Conservation (phyloP, 2,329 filamentous ascomycete genomes). For the Clarireedia paspali region DNA sequence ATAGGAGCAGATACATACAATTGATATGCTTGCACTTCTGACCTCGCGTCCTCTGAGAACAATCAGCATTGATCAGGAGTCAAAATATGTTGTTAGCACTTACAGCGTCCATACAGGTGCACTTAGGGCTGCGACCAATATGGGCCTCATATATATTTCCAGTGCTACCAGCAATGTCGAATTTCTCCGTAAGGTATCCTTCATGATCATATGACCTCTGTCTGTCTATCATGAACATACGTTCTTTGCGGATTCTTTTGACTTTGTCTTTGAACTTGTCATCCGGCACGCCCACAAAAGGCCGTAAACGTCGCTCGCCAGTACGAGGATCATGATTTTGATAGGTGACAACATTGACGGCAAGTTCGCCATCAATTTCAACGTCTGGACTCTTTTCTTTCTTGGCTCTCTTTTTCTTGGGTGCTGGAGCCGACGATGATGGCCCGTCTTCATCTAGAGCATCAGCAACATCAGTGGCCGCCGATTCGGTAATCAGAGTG, state of each 20-base stretch:
- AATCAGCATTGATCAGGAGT: not conserved
- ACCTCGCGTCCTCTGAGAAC: constrained; percentile 11
- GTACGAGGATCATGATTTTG: constrained; percentile 3
- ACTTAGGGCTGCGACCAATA: constrained; percentile 14
- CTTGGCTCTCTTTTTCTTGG: constrained; percentile 7
- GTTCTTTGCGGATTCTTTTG: constrained; percentile 15
- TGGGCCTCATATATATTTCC: constrained; percentile 15
- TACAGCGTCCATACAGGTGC: constrained; percentile 19
- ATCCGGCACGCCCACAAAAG: constrained; percentile 13
- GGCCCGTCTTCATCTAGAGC: not conserved
- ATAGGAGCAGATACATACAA: constrained; percentile 5
- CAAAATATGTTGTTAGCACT: not conserved
- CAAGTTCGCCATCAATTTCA: constrained; percentile 12
- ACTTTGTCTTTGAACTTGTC: constrained; percentile 15
- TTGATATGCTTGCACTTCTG: constrained; percentile 20
- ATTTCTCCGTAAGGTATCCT: constrained; percentile 10
- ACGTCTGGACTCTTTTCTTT: constrained; percentile 8
- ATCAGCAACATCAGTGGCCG: not conserved
- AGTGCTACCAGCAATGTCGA: constrained; percentile 18
- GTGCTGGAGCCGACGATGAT: constrained; percentile 1
- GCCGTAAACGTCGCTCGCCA: constrained; percentile 11
- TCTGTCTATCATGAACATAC: constrained; percentile 20
- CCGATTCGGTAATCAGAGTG: not conserved
- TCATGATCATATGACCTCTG: constrained; percentile 3
- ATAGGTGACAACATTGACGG: constrained; percentile 5